Evolutionary conservation across 2,329 filamentous ascomycete genomes (phyloP), one percentile per base, ranked within the genome.

Genomic region (Fusarium sp.): DNA sequence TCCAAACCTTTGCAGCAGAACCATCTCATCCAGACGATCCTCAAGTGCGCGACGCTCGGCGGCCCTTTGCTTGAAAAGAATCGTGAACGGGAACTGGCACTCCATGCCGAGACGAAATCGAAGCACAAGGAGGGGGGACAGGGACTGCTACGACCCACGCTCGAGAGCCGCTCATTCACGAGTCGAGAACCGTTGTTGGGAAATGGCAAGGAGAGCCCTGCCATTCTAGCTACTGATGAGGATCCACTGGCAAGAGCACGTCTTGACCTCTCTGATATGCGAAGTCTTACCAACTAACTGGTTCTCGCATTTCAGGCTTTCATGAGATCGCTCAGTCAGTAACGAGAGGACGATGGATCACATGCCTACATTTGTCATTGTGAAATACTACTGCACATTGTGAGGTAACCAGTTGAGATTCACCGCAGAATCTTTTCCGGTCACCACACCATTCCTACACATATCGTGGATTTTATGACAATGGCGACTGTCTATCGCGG

Each of bases 1-100:
- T 98, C 96, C 24, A 99, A 99, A 82, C 96, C 96, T 32, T 87
- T 98, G 70, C 97, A 98, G 83, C 96, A 98, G 81, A 98, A 97
- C 81, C 94, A 98, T 82, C 92, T 98, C 79, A 98, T 98, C 79
- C 96, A 98, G 85, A 98, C 95, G 2, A 98, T 99, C 68, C 89
- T 98, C 74, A 98, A 98, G 82, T 98, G 96, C 81, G 96, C 95
- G 18, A 98, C 96, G 9, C 91, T 98, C 39, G 95, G 96, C 66
- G 93, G 94, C 51, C 92, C 92, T 57, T 87, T 97, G 60, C 88
- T 96, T 59, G 94, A 96, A 81, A 93, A 94, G 83, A 92, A 92
- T 78, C 85, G 90, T 57, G 90, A 92, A 80, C 86, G 87, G 66
- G 89, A 89, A 81, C 83, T 87, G 75, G 87, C 81, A 73, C 87